Evolutionary conservation across 768 basidiomycete species (phyloP).

Genomic region (Mycena floridula): DNA sequence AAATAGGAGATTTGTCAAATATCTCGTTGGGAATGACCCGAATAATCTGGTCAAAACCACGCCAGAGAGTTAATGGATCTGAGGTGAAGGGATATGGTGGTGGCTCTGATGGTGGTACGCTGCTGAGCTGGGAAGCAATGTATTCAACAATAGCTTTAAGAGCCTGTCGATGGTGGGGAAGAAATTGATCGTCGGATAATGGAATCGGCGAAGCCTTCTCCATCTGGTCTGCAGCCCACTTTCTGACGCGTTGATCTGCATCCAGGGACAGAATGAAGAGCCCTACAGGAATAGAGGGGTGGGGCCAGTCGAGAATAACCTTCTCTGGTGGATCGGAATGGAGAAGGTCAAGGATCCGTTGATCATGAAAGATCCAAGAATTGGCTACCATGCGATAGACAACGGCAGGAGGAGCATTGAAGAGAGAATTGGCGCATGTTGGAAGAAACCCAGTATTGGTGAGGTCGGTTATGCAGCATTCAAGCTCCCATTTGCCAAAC

Average conservation of each 20-base stretch:
- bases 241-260: slow-evolving; percentile 39
- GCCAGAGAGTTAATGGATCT: slow-evolving; percentile 48
- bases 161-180: slow-evolving; percentile 38
- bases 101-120: slow-evolving; percentile 1
- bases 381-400: slow-evolving; percentile 62
- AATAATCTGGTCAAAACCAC: slow-evolving; percentile 34
- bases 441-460: slow-evolving; percentile 19
- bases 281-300: slow-evolving; percentile 52
- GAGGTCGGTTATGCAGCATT: slow-evolving; percentile 44
- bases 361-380: slow-evolving; percentile 47
- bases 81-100: slow-evolving; percentile 23
- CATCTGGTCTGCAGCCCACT: slow-evolving; percentile 52
- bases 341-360: slow-evolving; percentile 37
- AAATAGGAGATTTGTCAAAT: slow-evolving; percentile 6
- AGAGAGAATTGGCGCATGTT: slow-evolving; percentile 22
- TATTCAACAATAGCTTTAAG: slow-evolving; percentile 33
- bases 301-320: slow-evolving; percentile 45
- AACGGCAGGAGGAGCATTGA: slow-evolving; percentile 40
- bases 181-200: slow-evolving; percentile 42
- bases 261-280: slow-evolving; percentile 54
- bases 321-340: slow-evolving; percentile 29
- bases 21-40: slow-evolving; percentile 46
- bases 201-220: slow-evolving; percentile 31
- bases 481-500: slow-evolving; percentile 64
- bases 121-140: slow-evolving; percentile 14